Evolutionary conservation across 495 filamentous ascomycete genomes (phyloP).

Genomic region (Cercophora scortea): DNA sequence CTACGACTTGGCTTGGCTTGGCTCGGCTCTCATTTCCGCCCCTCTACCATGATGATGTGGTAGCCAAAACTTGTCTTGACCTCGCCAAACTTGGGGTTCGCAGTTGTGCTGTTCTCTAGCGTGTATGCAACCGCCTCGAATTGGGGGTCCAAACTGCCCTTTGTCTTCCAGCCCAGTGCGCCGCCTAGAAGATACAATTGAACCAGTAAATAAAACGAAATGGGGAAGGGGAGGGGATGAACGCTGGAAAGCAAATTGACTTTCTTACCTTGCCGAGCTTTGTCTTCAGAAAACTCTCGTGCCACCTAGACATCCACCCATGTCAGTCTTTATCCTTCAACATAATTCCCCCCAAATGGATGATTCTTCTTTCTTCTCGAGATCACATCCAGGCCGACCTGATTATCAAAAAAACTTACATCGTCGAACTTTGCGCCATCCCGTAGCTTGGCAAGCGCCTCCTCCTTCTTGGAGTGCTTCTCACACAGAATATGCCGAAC

Average conservation of each 20-base stretch:
- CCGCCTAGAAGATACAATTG: constrained; percentile 46
- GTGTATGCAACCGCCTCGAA: constrained; percentile 81
- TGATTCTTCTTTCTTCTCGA: too few species aligned
- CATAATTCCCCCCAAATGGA: too few species aligned
- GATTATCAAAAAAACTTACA: constrained; percentile 23
- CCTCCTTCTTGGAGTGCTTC: constrained; percentile 83
- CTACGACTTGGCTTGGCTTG: too few species aligned
- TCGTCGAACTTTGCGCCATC: constrained; percentile 79
- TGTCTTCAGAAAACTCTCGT: constrained; percentile 79
- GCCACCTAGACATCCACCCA: constrained; percentile 38
- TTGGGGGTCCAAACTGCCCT: constrained; percentile 60
- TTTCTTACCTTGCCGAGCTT: constrained; percentile 65
- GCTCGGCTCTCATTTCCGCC: constrained; percentile 21
- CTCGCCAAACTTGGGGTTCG: constrained; percentile 66
- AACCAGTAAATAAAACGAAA: too few species aligned
- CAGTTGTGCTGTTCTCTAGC: constrained; percentile 68
- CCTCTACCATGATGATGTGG: constrained; percentile 83
- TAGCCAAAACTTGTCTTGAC: constrained; percentile 84
- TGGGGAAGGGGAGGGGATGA: too few species aligned
- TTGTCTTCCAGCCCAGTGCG: constrained; percentile 74
- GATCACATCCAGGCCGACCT: too few species aligned
- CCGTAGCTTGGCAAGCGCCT: constrained; percentile 69
- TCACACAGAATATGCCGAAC: constrained; percentile 88
- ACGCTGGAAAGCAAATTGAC: background rate
- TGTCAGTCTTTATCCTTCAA: too few species aligned